Percentiles rank a stretch among this genome's conserved stretches.
phyloP scores from a whole-genome alignment of 78 protist species.

The Dictyostelium capitatum region DNA sequence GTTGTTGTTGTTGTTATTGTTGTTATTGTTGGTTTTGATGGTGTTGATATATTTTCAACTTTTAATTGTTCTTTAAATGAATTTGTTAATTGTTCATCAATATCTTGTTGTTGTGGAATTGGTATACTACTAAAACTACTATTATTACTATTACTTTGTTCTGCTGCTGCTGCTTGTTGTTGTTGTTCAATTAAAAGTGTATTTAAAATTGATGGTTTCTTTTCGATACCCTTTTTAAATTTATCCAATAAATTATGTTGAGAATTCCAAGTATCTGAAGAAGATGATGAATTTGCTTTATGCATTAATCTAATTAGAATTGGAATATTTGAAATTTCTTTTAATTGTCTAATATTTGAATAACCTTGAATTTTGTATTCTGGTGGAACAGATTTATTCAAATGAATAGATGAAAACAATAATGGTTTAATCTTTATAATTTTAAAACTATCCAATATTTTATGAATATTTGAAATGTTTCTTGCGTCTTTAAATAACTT shows the following conservation, averaged over 20 bases:
- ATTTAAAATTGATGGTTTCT: slow-evolving; percentile 23
- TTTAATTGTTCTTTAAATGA: slow-evolving; percentile 37
- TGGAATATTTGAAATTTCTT: slow-evolving; percentile 60
- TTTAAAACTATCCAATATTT: slow-evolving; percentile 34
- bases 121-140: background rate
- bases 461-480: slow-evolving; percentile 41
- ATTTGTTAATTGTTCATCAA: slow-evolving; percentile 26
- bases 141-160: no score
- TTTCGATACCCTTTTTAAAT: slow-evolving; percentile 25
- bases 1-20: background rate
- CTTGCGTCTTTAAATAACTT: slow-evolving; percentile 64
- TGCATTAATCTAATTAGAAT: slow-evolving; percentile 30
- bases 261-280: slow-evolving; percentile 12
- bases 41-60: background rate
- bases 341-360: slow-evolving; percentile 35
- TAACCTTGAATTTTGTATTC: slow-evolving; percentile 11
- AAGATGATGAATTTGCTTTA: slow-evolving; percentile 1
- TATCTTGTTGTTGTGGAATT: slow-evolving; percentile 2
- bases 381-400: slow-evolving; percentile 64
- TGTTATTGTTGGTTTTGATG: background rate
- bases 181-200: background rate
- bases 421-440: slow-evolving; percentile 53
- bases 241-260: slow-evolving; percentile 58
- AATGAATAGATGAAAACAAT: slow-evolving; percentile 53
- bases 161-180: slow-evolving; percentile 1